These are phyloP conservation scores for Cystobasidium tubakii DNA, from an alignment of 768 basidiomycete genomes.

Conservation along the genomic window DNA sequence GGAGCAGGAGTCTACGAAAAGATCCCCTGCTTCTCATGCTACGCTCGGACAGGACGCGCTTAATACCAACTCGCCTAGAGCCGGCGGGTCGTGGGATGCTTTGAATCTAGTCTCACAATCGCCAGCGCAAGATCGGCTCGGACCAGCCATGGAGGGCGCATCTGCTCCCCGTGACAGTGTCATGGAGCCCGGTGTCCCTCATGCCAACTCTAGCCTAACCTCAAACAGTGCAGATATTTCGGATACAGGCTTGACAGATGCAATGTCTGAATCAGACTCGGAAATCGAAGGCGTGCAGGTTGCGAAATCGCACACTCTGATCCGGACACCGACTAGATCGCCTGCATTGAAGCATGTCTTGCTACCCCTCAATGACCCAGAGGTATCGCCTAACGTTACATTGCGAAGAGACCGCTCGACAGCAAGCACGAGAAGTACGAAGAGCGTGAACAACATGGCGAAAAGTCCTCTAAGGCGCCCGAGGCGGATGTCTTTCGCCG, in stretches of 20 bases:
- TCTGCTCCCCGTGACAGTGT: background rate
- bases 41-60: background rate
- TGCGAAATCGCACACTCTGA: background rate
- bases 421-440: slow-evolving; percentile 7
- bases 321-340: background rate
- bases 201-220: background rate
- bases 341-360: background rate
- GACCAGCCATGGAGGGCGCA: background rate
- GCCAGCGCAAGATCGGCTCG: background rate
- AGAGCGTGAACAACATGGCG: background rate
- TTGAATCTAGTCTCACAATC: too few species aligned
- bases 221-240: background rate
- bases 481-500: slow-evolving; percentile 22
- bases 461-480: background rate
- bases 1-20: background rate
- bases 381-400: slow-evolving; percentile 30
- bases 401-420: slow-evolving; percentile 13
- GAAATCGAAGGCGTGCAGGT: slow-evolving; percentile 1
- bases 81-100: too few species aligned
- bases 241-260: background rate
- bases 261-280: background rate
- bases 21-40: background rate
- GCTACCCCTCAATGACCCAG: slow-evolving; percentile 6
- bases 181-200: background rate
- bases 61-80: too few species aligned